Percentiles rank a stretch among this genome's conserved stretches.
Evolutionary conservation across 169 alveolate genomes (phyloP).

Genomic region (Besnoitia besnoiti): DNA sequence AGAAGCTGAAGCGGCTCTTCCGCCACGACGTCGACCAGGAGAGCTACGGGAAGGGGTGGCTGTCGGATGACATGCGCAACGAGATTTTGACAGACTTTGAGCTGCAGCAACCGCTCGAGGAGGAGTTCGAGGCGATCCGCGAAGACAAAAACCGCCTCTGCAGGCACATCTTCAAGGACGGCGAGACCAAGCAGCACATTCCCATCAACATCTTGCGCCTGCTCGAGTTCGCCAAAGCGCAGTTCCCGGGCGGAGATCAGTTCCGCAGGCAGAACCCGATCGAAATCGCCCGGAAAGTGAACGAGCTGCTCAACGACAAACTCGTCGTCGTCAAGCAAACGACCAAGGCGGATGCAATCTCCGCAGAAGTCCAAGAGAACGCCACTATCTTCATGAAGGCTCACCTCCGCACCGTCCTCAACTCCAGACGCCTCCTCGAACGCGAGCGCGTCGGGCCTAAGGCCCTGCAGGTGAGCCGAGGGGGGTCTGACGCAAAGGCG

Average conservation of each 20-base stretch:
- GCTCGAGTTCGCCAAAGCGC: conserved; percentile 65
- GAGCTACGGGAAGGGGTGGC: conserved; percentile 78
- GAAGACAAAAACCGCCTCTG: conserved; percentile 57
- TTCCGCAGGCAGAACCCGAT: conserved; percentile 77
- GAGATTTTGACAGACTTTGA: conserved; percentile 78
- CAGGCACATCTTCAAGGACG: conserved; percentile 90
- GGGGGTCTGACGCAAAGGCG: too few species aligned
- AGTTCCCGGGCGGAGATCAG: conserved; percentile 53
- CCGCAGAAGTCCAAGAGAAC: conserved; percentile 92
- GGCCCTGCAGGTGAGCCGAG: conserved; percentile 72
- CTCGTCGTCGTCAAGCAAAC: conserved; percentile 80
- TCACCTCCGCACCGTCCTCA: conserved; percentile 92
- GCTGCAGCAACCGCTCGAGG: conserved; percentile 78
- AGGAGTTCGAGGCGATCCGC: conserved; percentile 55
- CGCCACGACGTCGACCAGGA: conserved; percentile 83
- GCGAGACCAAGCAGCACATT: conserved; percentile 95
- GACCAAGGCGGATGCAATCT: conserved; percentile 69
- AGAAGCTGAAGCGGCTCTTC: conserved; percentile 80
- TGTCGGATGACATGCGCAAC: conserved; percentile 76
- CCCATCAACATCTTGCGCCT: conserved; percentile 94
- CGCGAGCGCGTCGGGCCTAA: conserved; percentile 93
- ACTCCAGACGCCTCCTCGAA: conserved; percentile 92
- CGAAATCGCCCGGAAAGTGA: conserved; percentile 82
- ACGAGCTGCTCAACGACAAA: conserved; percentile 78
- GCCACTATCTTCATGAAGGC: conserved; percentile 91